phyloP scores from a whole-genome alignment of 345 rosid species.

The Eucalyptus paniculata region DNA sequence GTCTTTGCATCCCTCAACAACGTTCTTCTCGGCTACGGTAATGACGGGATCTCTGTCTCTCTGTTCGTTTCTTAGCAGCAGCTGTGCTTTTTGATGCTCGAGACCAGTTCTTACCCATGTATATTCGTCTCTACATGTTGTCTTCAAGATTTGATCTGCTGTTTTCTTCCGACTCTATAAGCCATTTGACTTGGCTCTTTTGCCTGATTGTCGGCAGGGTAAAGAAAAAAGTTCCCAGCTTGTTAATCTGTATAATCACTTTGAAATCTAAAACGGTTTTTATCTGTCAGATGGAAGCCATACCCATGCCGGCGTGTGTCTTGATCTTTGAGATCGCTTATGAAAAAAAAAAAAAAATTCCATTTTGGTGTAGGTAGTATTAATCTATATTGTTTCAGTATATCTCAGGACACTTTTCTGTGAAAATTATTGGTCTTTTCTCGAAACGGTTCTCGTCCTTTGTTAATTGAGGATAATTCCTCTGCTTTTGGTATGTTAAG shows the following conservation, averaged over 20 bases:
- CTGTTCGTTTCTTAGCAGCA: background rate
- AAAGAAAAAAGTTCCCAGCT: background rate
- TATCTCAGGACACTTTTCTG: background rate
- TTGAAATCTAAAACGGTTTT: background rate
- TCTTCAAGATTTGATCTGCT: background rate
- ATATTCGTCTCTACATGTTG: background rate
- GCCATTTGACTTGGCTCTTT: background rate
- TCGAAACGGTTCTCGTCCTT: background rate
- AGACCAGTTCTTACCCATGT: background rate
- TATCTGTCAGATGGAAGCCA: background rate
- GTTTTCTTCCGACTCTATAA: background rate
- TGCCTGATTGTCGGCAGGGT: background rate
- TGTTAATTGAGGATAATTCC: background rate
- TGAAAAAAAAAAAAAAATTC: background rate
- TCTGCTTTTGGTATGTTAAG: background rate
- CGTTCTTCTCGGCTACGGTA: slow-evolving; percentile 94
- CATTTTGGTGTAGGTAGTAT: background rate
- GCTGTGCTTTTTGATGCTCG: background rate
- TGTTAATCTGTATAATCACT: background rate
- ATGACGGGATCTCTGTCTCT: background rate
- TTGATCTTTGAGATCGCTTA: background rate
- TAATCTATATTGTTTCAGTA: background rate
- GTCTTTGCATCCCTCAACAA: slow-evolving; percentile 78
- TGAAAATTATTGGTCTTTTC: background rate
- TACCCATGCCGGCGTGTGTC: background rate